Evolutionary conservation across 345 rosid genomes (phyloP), one percentile per base, ranked within the genome.

Genomic region (Salix purpurea): DNA sequence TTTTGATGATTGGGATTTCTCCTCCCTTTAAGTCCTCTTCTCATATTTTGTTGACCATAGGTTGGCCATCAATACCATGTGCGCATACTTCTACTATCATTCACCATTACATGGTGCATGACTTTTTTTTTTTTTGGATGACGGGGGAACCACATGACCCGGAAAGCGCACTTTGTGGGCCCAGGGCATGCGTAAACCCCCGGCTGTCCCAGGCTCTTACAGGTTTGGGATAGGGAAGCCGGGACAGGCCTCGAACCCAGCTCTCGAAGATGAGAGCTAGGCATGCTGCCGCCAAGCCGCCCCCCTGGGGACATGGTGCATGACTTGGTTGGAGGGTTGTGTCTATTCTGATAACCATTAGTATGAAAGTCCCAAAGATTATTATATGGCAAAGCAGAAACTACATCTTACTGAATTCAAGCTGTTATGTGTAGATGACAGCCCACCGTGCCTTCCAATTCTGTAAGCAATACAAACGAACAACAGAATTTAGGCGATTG

Each of bases 401-500:
- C 66, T 19, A 44, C 50, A 37, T 71, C 36, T 48, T 67, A 39
- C 39, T 48, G 64, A 71, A 69, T 37, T 71, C 73, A 44, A 6
- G 52, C 42, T 76, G 30, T 78, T 69, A n/a, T 76, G 39, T 81
- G 84, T 80, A 96, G 99, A 96, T 94, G 99, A 92, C 99, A 74
- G 97, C 99, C 19, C 97, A 94, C 65, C 89, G 92, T 34, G 98
- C 99, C 14, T 94, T 96, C 85, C 98, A 94, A 83, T 96, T 96
- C 86, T 94, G 99, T 85, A 96, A 92, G 88, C 97, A 94, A 80
- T 92, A 94, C 84, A 96, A 88, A 76, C 81, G 99, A 39, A 91
- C 97, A 70, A 96, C 99, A 3, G 99, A 94, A 73, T 96, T 96
- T 70, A 92, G 98, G 67, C 89, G 99, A 77, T 85, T 96, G 37